Evolutionary conservation across 805 yeast genomes (phyloP), one percentile per base, ranked within the genome.

Genomic region (Yarrowia divulgata): DNA sequence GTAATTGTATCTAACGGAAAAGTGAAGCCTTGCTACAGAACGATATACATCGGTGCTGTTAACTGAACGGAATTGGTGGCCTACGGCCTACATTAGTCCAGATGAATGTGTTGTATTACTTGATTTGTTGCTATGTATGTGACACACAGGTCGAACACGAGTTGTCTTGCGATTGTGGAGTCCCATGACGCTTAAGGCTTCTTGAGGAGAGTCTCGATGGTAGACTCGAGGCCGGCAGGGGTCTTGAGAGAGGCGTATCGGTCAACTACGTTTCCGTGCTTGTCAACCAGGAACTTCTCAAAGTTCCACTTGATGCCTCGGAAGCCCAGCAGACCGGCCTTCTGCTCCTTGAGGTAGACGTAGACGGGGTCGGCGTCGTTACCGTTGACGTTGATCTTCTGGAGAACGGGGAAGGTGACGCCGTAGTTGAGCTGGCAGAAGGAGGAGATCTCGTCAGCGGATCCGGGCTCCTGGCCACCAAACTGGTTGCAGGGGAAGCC

Each of bases 401-500:
- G 84, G 85, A 94, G 81, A 40, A 94, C 85, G 39, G 97, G 97
- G 88, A 95, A 94, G 18, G 90, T 82, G 50, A 94, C 98, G 68
- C 97, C 97, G 78, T 88, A 95, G 82, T 91, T 93, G 75, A 87
- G 76, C 54, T 85, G 79, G 79, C 97, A 93, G 81, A 90, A 90
- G 57, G 83, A 78, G 23, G 86, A 87, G 72, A 91, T 91, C 75
- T 90, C 93, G 69, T 87, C 85, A 64, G 85, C 87, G 2, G 85
- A 75, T 3, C 88, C 88, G 7, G 73, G 95, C 89, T 79, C 93
- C 91, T 82, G 95, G 90, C 74, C 85, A 81, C 90, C 93, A 77
- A 93, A 93, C 77, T 92, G 97, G 80, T 91, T 90, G 79, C 97
- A 91, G 40, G 98, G 98, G 84, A 93, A 92, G 0, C 93, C 97